Conservation (phyloP, 257 asterid species). For the Nicotiana knightiana region DNA sequence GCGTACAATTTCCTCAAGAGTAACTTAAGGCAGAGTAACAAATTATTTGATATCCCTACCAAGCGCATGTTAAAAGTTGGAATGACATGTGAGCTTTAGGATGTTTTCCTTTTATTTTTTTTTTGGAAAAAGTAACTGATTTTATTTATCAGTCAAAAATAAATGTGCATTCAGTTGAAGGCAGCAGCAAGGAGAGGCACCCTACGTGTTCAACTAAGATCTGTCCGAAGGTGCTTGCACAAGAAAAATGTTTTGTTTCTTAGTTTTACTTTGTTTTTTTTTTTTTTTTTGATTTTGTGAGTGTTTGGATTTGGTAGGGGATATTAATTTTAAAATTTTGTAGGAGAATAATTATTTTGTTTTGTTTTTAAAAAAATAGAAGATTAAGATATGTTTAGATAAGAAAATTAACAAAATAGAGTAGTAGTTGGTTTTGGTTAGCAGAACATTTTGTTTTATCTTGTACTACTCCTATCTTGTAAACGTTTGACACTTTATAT, state of each 20-base stretch:
- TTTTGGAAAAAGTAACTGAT: background rate
- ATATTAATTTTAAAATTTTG: background rate
- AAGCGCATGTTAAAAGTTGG: constrained; percentile 63
- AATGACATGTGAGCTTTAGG: constrained; percentile 40
- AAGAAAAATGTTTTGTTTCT: background rate
- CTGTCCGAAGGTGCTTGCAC: background rate
- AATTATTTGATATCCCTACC: constrained; percentile 50
- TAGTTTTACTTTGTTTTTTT: background rate
- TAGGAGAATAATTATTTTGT: background rate
- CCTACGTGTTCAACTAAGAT: background rate
- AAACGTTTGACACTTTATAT: background rate
- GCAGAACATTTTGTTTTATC: background rate
- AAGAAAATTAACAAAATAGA: background rate
- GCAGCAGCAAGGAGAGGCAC: background rate
- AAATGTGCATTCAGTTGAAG: background rate
- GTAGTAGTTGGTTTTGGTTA: background rate
- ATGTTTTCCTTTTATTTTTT: too few species aligned
- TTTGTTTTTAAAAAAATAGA: background rate
- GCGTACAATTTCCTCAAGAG: constrained; percentile 47
- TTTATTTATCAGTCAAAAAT: background rate
- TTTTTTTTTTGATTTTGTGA: too few species aligned
- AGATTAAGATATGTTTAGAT: background rate
- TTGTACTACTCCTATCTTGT: background rate
- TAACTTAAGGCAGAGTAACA: constrained; percentile 38
- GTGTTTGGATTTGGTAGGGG: background rate